phyloP scores from a whole-genome alignment of 1,139 yeast genomes.

The Saccharomyces uvarum region DNA sequence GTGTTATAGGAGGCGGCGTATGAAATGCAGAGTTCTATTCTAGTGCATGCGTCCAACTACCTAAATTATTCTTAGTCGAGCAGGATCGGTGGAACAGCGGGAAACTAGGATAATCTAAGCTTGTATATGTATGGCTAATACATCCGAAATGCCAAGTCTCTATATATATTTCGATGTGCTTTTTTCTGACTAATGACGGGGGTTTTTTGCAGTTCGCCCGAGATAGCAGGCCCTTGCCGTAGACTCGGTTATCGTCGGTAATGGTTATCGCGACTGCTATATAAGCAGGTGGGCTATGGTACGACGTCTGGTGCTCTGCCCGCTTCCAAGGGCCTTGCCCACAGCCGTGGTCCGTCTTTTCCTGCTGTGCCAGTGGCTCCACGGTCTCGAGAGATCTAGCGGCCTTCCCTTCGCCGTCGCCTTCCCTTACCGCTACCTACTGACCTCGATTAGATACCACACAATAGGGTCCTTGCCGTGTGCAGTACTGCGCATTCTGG shows the following conservation, averaged over 20 bases:
- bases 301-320: no score
- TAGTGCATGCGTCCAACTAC: neutral
- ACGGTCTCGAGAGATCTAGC: no score
- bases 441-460: neutral
- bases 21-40: neutral
- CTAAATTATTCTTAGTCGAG: neutral
- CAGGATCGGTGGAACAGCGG: neutral
- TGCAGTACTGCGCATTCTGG: neutral
- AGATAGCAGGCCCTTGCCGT: neutral
- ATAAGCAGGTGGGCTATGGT: no score
- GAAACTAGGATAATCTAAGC: neutral
- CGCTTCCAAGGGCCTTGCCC: no score
- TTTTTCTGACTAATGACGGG: neutral
- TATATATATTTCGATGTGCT: neutral
- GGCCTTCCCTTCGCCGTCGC: no score
- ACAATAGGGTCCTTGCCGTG: neutral
- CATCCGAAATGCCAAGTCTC: neutral
- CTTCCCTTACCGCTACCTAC: neutral
- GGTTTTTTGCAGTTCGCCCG: neutral
- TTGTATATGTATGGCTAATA: neutral
- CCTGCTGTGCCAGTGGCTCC: no score
- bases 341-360: no score
- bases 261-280: neutral
- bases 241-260: neutral
- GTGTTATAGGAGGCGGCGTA: neutral